phyloP scores from a whole-genome alignment of 371 early-diverging fungal genomes.

The Mortierella sp. region DNA sequence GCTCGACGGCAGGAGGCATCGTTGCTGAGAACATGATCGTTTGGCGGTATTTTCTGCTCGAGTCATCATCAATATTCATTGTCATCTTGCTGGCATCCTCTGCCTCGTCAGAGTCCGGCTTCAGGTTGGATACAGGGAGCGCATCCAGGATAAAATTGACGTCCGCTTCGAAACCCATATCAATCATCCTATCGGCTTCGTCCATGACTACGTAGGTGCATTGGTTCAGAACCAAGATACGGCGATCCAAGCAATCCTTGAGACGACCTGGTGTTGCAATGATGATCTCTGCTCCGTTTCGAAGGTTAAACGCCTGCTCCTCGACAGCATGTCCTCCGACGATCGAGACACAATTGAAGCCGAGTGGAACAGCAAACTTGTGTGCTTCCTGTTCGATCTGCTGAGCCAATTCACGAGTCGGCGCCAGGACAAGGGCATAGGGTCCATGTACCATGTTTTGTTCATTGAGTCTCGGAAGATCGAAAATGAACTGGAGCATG shows the following conservation, averaged over 20 bases:
- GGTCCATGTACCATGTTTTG: conserved; percentile 87
- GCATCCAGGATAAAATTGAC: conserved; percentile 95
- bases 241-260: conserved; percentile 86
- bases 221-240: conserved; percentile 85
- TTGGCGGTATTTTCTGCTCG: conserved; percentile 83
- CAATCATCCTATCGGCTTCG: conserved; percentile 98
- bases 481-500: conserved; percentile 88
- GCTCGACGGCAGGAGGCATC: conserved; percentile 97
- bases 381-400: conserved; percentile 92
- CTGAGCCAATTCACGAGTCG: conserved; percentile 96
- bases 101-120: conserved; percentile 85
- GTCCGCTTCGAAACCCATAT: conserved; percentile 97
- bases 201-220: conserved; percentile 96
- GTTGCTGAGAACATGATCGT: conserved; percentile 99
- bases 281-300: conserved; percentile 92
- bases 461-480: conserved; percentile 78
- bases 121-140: conserved; percentile 88
- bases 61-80: conserved; percentile 44
- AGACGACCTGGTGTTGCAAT: conserved; percentile 99
- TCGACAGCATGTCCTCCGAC: conserved; percentile 94
- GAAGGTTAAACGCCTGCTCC: conserved; percentile 85
- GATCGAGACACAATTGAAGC: conserved; percentile 87
- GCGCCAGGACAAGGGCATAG: conserved; percentile 93
- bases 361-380: conserved; percentile 87
- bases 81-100: conserved; percentile 63